A percentile compares a stretch with the other conserved stretches of the same genome.
These are phyloP conservation scores for Petunia secreta DNA, from an alignment of 257 asterid species.

Conservation along the genomic window DNA sequence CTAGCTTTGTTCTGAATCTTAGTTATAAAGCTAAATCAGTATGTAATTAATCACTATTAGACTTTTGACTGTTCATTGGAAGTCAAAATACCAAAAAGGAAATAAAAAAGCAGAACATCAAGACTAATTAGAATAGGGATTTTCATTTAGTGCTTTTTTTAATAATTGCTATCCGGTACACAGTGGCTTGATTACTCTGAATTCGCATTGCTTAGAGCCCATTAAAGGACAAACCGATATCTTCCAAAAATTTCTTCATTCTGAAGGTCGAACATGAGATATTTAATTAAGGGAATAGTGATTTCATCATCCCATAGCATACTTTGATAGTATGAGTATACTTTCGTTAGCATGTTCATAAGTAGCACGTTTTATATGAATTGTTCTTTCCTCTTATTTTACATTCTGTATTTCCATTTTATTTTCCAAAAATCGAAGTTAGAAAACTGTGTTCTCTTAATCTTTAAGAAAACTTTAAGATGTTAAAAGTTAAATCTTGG, in stretches of 20 bases:
- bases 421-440: not conserved
- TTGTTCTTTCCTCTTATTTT: not conserved
- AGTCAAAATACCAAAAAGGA: not conserved
- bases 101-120: no score
- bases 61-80: not conserved
- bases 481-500: not conserved
- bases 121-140: no score
- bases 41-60: conserved; percentile 5
- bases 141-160: no score
- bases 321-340: not conserved
- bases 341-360: conserved; percentile 15
- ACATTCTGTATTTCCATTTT: not conserved
- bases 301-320: no score
- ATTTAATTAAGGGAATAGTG: no score
- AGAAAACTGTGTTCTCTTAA: not conserved
- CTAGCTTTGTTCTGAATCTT: conserved; percentile 22
- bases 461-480: not conserved
- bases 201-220: no score
- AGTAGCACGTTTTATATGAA: not conserved
- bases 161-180: no score
- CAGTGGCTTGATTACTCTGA: no score
- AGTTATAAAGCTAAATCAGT: not conserved
- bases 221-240: no score
- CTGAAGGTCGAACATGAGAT: no score
- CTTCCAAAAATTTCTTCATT: no score